Base-by-base conservation (phyloP, 768 basidiomycete genomes). In the Hygrophoropsis aurantiaca region DNA sequence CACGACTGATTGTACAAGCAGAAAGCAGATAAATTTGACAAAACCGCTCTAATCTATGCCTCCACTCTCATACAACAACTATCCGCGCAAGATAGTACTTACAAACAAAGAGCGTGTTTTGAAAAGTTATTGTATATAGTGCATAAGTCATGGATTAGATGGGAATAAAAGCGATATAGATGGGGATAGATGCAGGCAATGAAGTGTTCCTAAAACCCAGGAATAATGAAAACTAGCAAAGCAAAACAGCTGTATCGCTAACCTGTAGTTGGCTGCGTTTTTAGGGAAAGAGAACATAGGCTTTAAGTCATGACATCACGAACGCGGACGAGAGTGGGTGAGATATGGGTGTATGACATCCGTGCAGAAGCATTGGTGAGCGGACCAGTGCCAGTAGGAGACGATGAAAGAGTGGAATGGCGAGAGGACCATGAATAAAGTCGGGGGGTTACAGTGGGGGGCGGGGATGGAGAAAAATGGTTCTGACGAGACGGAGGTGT, bases 321-420 rank as follows among this genome's bases (percentile, higher is more conserved):
- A 32, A 74, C 69, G 42, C 74, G 78, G 47, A 76, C 61, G 47
- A 74, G 68, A 21, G 71, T 60, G 4, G 80, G 70, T 1, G 74
- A 69, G 52, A 85, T 73, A 50, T 78, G 79, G n/a, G 77, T 65
- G 33, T 77, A 75, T 18, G 83, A 82, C 63, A 78, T 72, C 56
- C 83, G 79, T 8, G 81, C 82, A 42, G 61, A 69, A 36, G 77
- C 74, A 57, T 84, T 85, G 42, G 78, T 75, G 43, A 85, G 73
- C 6, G 80, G 82, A 11, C 68, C 55, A 16, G 33, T 26, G n/a
- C 73, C 69, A 19, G 62, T 50, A 44, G 57, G 51, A 57, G 64
- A 46, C 62, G 64, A 9, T 67, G 79, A 37, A 69, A 73, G 21
- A 50, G 42, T 33, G 62, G 67, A 48, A 59, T 58, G 44, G 59